Conservation (phyloP, 306 rosid species). For the Fragaria ananassa region DNA sequence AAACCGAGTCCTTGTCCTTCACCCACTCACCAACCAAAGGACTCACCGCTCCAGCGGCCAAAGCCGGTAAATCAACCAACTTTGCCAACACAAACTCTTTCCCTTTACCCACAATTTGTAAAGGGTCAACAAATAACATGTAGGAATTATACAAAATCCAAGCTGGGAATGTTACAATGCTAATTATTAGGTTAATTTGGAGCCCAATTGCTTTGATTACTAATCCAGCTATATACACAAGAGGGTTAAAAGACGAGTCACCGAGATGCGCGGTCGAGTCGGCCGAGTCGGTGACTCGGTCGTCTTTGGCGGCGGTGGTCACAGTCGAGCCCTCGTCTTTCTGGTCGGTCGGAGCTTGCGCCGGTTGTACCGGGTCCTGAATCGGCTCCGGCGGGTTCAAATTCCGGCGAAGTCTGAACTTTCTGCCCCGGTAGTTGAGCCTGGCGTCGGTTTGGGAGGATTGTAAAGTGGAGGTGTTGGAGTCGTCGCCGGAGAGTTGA, state of each 20-base stretch:
- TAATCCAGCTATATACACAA: conserved; percentile 42
- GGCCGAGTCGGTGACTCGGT: conserved; percentile 22
- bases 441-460: conserved; percentile 27
- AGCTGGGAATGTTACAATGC: conserved; percentile 45
- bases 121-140: conserved; percentile 53
- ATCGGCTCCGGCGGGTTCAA: conserved; percentile 20
- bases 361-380: conserved; percentile 24
- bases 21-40: conserved; percentile 37
- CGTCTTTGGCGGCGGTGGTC: conserved; percentile 41
- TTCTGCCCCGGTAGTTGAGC: conserved; percentile 23
- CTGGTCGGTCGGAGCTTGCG: conserved; percentile 28
- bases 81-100: conserved; percentile 28
- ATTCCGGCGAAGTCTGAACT: conserved; percentile 11
- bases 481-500: conserved; percentile 18
- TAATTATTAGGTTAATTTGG: conserved; percentile 47
- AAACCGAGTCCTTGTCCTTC: conserved; percentile 40
- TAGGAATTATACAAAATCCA: conserved; percentile 36
- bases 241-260: conserved; percentile 41
- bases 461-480: conserved; percentile 7
- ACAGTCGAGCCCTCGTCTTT: conserved; percentile 41
- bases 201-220: conserved; percentile 50
- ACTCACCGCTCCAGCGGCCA: conserved; percentile 19
- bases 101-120: conserved; percentile 38
- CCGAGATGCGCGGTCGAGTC: conserved; percentile 33
- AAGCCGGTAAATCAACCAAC: conserved; percentile 18